Conservation (phyloP, 1,284 basidiomycete genomes). For the Cryptococcus neoformans region DNA sequence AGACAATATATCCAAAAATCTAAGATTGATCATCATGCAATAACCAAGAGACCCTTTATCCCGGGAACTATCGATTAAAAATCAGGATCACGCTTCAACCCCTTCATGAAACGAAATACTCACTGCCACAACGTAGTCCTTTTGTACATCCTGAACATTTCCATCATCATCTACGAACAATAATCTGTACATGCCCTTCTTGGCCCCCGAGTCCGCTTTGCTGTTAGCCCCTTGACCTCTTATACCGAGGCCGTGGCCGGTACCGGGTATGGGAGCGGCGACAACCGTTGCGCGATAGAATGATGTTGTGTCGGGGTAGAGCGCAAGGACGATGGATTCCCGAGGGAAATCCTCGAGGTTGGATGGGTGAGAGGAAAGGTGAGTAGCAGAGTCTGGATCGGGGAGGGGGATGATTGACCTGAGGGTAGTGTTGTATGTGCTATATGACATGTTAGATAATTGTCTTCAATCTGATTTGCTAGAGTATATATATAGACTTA, state of each 20-base stretch:
- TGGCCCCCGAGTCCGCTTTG: conserved; percentile 23
- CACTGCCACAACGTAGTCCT: conserved; percentile 41
- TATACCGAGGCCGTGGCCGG: conserved; percentile 27
- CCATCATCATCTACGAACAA: conserved; percentile 47
- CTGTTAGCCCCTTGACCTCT: conserved; percentile 8
- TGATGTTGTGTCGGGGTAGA: conserved; percentile 55
- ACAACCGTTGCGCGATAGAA: conserved; percentile 53
- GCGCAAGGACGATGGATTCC: conserved; percentile 49
- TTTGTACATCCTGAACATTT: conserved; percentile 36
- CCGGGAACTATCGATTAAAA: too few species aligned
- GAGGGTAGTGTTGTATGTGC: conserved; percentile 50
- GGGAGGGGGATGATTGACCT: conserved; percentile 52
- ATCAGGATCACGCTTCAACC: too few species aligned
- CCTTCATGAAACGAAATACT: conserved; percentile 11
- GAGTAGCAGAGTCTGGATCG: conserved; percentile 39
- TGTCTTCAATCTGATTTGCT: too few species aligned
- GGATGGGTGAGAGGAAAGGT: conserved; percentile 44
- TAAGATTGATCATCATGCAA: too few species aligned
- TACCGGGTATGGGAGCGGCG: conserved; percentile 30
- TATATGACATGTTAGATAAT: conserved; percentile 7
- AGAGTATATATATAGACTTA: conserved; percentile 7
- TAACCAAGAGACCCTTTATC: too few species aligned
- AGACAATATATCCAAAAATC: too few species aligned
- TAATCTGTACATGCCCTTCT: conserved; percentile 38
- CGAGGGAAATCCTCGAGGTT: conserved; percentile 44